A percentile compares a stretch with the other conserved stretches of the same genome.
Evolutionary conservation across 495 filamentous ascomycete genomes (phyloP).

Genomic region (Talaromyces ruber): DNA sequence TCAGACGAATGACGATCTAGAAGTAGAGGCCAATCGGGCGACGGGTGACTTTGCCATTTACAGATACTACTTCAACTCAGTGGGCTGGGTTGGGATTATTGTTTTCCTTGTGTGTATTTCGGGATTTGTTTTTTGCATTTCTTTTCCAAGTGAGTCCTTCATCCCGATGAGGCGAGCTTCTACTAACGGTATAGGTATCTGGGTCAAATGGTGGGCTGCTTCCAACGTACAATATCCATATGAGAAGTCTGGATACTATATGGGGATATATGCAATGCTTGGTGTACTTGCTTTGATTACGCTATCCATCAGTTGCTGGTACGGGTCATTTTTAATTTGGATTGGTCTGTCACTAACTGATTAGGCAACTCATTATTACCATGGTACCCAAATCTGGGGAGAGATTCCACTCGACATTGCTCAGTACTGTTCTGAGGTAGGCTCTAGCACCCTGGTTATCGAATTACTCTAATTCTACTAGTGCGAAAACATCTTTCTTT

Average conservation of each 20-base stretch:
- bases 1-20: slow-evolving; percentile 16
- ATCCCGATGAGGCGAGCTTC: neutral
- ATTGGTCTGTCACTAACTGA: neutral
- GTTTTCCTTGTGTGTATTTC: slow-evolving; percentile 33
- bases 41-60: slow-evolving; percentile 51
- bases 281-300: slow-evolving; percentile 31
- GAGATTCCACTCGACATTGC: slow-evolving; percentile 37
- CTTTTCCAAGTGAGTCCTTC: slow-evolving; percentile 28
- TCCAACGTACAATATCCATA: slow-evolving; percentile 34
- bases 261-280: slow-evolving; percentile 49
- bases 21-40: slow-evolving; percentile 23
- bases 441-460: neutral
- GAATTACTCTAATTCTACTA: neutral
- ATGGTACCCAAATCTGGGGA: slow-evolving; percentile 46
- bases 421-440: slow-evolving; percentile 39
- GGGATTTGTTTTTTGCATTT: slow-evolving; percentile 36
- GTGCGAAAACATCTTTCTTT: slow-evolving; percentile 40
- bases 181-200: slow-evolving; percentile 28
- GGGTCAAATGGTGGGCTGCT: slow-evolving; percentile 47
- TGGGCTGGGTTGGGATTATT: slow-evolving; percentile 38
- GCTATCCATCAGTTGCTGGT: slow-evolving; percentile 39
- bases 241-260: slow-evolving; percentile 36
- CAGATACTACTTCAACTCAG: slow-evolving; percentile 46
- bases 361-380: slow-evolving; percentile 38
- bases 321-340: slow-evolving; percentile 2